Percentiles rank a stretch among this genome's conserved stretches.
Conservation (phyloP, 1,139 yeast genomes). For the Pichia sp. region DNA sequence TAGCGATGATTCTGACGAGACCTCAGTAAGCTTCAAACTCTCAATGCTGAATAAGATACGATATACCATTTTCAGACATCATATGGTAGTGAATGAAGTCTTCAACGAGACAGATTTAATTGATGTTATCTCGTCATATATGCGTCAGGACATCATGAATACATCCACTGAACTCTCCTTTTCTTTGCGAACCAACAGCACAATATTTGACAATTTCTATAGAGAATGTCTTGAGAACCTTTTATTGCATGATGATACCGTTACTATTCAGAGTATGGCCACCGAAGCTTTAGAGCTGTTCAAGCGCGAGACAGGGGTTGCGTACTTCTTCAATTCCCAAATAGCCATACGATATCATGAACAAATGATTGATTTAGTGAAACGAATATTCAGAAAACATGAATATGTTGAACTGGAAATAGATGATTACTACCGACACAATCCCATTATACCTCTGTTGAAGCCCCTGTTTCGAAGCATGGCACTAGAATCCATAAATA, state of each 20-base stretch:
- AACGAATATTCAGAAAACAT: conserved; percentile 15
- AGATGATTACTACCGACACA: conserved; percentile 18
- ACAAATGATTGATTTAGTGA: conserved; percentile 18
- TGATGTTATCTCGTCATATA: neutral
- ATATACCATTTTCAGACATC: conserved; percentile 7
- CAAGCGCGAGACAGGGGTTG: conserved; percentile 3
- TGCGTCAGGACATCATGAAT: conserved; percentile 5
- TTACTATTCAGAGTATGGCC: conserved; percentile 5
- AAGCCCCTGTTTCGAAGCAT: conserved; percentile 14
- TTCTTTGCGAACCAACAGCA: conserved; percentile 4
- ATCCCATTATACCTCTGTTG: conserved; percentile 23
- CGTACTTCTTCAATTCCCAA: conserved; percentile 7
- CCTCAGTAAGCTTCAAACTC: conserved; percentile 8
- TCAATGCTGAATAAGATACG: conserved; percentile 11
- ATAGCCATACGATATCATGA: conserved; percentile 15
- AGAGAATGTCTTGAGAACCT: conserved; percentile 2
- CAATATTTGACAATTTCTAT: conserved; percentile 5
- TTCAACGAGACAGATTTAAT: conserved; percentile 3
- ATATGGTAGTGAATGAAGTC: conserved; percentile 3
- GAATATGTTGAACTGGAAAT: conserved; percentile 9
- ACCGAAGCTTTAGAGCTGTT: conserved; percentile 1
- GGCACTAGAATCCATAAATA: neutral
- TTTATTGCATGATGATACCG: neutral
- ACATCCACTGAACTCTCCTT: neutral
- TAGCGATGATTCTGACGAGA: neutral